Evolutionary conservation across 1,139 yeast genomes (phyloP), one percentile per base, ranked within the genome.

Genomic region (Komagataea norvegica): DNA sequence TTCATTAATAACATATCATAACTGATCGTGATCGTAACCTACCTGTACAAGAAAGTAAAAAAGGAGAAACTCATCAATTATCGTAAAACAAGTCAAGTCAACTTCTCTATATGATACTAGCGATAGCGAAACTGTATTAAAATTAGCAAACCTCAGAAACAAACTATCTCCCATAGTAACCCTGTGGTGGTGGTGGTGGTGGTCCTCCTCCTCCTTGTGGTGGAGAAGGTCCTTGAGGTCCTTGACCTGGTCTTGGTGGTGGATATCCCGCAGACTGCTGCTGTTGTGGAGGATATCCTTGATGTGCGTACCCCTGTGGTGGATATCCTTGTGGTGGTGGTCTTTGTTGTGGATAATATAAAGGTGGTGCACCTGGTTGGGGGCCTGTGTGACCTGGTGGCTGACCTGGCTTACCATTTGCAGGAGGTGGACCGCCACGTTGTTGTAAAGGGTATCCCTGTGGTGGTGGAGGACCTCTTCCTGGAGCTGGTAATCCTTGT

Each of bases 371-470:
- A 23, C 25, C 13, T 14, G 13, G 18, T 10, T 15, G 25, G 15
- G 29, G 25, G 15, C 13, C 25, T 22, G 23, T 29, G 14, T 29
- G 20, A 17, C 18, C 15, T 27, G 3, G 32, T 13, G 3, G 13
- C n/a, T n/a, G n/a, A n/a, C n/a, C n/a, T n/a, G n/a, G n/a, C n/a
- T n/a, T n/a, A n/a, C n/a, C n/a, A n/a, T n/a, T n/a, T n/a, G n/a
- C n/a, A n/a, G n/a, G n/a, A n/a, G n/a, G n/a, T n/a, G n/a, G n/a
- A n/a, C n/a, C n/a, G n/a, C n/a, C n/a, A n/a, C n/a, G n/a, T n/a
- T n/a, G n/a, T n/a, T n/a, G n/a, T n/a, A 33, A 27, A 16, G 33
- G 31, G 10, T 28, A 25, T 7, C 14, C 35, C 22, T 26, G 23
- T 17, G 29, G 29, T 16, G 30, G 33, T 19, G 14, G 25, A 8